Evolutionary conservation across 2,329 filamentous ascomycete species (phyloP).

Genomic region (Apiospora koreana): DNA sequence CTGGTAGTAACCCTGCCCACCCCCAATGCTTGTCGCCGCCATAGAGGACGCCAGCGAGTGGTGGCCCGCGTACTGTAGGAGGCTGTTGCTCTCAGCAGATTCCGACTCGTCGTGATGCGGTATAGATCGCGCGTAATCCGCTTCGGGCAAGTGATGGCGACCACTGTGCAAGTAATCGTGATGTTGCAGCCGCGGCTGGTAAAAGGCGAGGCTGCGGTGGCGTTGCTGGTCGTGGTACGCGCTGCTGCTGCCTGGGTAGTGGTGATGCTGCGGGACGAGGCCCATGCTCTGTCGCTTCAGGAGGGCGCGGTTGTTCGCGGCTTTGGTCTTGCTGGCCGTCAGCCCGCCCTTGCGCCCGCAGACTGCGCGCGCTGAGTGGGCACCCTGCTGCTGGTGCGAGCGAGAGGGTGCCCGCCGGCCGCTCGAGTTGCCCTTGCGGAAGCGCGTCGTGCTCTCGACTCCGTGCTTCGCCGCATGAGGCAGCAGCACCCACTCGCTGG

Average conservation of each 20-base stretch:
- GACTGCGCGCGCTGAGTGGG: slow-evolving; percentile 22
- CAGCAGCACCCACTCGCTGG: slow-evolving; percentile 76
- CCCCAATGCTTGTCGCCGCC: not conserved
- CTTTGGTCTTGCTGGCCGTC: slow-evolving; percentile 25
- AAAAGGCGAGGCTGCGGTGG: not conserved
- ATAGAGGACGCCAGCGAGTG: not conserved
- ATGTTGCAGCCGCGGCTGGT: not conserved
- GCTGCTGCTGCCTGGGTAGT: not conserved
- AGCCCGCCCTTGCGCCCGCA: slow-evolving; percentile 31
- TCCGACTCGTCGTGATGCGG: not conserved
- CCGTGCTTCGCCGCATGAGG: slow-evolving; percentile 68
- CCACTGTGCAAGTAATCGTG: not conserved
- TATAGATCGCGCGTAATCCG: not conserved
- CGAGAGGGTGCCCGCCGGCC: slow-evolving; percentile 16
- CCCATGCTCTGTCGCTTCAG: slow-evolving; percentile 5
- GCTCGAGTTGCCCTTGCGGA: slow-evolving; percentile 55
- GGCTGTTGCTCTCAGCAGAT: not conserved
- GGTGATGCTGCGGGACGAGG: not conserved
- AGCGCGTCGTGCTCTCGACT: slow-evolving; percentile 84
- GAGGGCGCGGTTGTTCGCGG: slow-evolving; percentile 19
- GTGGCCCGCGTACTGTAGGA: not conserved
- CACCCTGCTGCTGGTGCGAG: not conserved
- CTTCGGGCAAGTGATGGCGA: not conserved
- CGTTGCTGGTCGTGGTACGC: not conserved
- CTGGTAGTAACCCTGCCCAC: not conserved